Base-by-base conservation (phyloP, 2,329 filamentous ascomycete genomes). In the Diaporthe ampelina region DNA sequence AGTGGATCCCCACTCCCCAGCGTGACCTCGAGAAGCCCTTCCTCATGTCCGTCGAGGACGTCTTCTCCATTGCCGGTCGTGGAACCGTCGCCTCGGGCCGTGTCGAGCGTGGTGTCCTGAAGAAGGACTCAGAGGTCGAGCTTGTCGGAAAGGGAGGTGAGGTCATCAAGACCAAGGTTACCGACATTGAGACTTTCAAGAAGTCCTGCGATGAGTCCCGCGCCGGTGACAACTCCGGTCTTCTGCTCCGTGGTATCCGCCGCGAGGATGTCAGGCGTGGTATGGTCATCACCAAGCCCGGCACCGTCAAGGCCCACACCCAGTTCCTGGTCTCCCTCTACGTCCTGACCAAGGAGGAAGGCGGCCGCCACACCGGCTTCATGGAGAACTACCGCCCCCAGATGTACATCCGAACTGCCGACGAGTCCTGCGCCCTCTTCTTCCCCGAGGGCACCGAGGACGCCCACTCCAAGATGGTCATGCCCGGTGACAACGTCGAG, bases 141-240 rank as follows among this genome's bases (percentile, higher is more conserved):
- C 91, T 99, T 77, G 91, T 99, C 76, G 97, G 97, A 83, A 97
- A 97, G 89, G 92, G 93, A 79, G 85, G 87, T 73, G 90, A 92
- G 59, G 87, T 94, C 78, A 94, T 98, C 89, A 98, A 97, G 92
- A 98, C 97, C 85, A 98, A 98, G 90, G 96, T 99, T 78, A 99
- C 97, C 82, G 97, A 99, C 83, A 98, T 99, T 79, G 97, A 99
- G 90, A 99, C 96, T 78, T 99, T 99, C 91, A 98, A 98, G 91
- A 99, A 99, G 91, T 97, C 95, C 67, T 98, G 97, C 86, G 95
- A 98, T 74, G 95, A 98, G 87, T 97, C 96, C 75, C 92, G 94
- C 81, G 97, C 97, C 76, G 97, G 97, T 85, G 97, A 99, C 87
- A 99, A 98, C 92, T 98, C 97, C 35, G 97, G 97, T 82, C 94